phyloP scores from a whole-genome alignment of 768 basidiomycete genomes.

The Boletus sp. region DNA sequence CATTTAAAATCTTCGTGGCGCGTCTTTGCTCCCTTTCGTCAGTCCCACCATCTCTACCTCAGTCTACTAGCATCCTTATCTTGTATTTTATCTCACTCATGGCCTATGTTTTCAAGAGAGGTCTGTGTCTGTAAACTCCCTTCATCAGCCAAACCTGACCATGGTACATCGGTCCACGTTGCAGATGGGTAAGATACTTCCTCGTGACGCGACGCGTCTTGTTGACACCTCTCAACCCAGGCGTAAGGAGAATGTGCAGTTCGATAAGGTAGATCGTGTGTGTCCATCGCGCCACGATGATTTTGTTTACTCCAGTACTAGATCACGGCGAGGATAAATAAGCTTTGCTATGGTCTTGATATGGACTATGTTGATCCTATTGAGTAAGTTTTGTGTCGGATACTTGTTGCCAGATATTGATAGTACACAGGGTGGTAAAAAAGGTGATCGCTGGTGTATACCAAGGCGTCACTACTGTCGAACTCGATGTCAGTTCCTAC shows the following conservation, averaged over 20 bases:
- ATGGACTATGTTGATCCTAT: slow-evolving; percentile 89
- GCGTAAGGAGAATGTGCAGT: slow-evolving; percentile 89
- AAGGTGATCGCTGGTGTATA: slow-evolving; percentile 94
- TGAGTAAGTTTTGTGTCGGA: slow-evolving; percentile 47
- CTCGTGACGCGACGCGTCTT: slow-evolving; percentile 25
- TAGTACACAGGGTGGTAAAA: slow-evolving; percentile 65
- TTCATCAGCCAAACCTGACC: slow-evolving; percentile 4
- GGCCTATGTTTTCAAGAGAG: slow-evolving; percentile 59
- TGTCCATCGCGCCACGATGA: slow-evolving; percentile 7
- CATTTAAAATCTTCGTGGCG: slow-evolving; percentile 32
- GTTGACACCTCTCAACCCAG: slow-evolving; percentile 33
- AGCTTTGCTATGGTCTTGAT: slow-evolving; percentile 96
- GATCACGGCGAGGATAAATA: slow-evolving; percentile 86
- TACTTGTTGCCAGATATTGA: slow-evolving; percentile 2
- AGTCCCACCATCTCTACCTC: slow-evolving; percentile 23
- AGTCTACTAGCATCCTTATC: neutral
- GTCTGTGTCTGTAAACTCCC: slow-evolving; percentile 31
- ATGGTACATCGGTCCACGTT: slow-evolving; percentile 5
- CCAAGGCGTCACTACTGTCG: slow-evolving; percentile 93
- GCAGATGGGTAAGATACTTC: slow-evolving; percentile 46
- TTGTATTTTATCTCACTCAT: slow-evolving; percentile 27
- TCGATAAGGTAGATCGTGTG: slow-evolving; percentile 71
- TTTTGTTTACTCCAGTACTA: slow-evolving; percentile 31
- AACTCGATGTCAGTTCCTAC: slow-evolving; percentile 76
- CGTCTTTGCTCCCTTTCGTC: slow-evolving; percentile 22